phyloP scores from a whole-genome alignment of 805 yeast species.

The Myxozyma mucilagina region DNA sequence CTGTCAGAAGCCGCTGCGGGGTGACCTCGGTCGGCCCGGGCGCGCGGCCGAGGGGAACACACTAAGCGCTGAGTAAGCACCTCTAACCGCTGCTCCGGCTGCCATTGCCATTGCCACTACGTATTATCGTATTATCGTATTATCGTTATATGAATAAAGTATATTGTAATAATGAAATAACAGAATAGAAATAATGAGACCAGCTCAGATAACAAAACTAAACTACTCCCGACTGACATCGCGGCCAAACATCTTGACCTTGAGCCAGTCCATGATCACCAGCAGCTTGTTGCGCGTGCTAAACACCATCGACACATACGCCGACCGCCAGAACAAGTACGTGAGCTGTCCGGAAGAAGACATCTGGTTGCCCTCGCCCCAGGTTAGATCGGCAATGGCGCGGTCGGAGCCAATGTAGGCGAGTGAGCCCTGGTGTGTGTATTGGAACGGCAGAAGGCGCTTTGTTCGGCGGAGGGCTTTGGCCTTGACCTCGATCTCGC shows the following conservation, averaged over 20 bases:
- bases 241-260: constrained; percentile 86
- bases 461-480: constrained; percentile 42
- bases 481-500: constrained; percentile 51
- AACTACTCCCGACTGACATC: constrained; percentile 89
- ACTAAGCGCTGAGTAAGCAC: neutral
- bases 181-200: too few relatives aligned
- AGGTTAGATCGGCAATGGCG: constrained; percentile 87
- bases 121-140: too few relatives aligned
- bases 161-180: too few relatives aligned
- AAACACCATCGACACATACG: constrained; percentile 89
- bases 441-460: constrained; percentile 59
- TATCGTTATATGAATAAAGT: too few relatives aligned
- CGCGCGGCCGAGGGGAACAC: neutral
- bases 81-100: too few relatives aligned
- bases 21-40: constrained; percentile 9
- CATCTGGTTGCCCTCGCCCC: constrained; percentile 66
- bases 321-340: constrained; percentile 91
- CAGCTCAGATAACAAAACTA: too few relatives aligned
- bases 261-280: constrained; percentile 86
- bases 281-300: constrained; percentile 84
- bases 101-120: too few relatives aligned
- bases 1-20: constrained; percentile 1
- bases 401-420: constrained; percentile 90
- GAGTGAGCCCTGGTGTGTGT: constrained; percentile 86
- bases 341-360: constrained; percentile 84